phyloP scores from a whole-genome alignment of 352 stramenopile genomes.

The Pythium brassicae region DNA sequence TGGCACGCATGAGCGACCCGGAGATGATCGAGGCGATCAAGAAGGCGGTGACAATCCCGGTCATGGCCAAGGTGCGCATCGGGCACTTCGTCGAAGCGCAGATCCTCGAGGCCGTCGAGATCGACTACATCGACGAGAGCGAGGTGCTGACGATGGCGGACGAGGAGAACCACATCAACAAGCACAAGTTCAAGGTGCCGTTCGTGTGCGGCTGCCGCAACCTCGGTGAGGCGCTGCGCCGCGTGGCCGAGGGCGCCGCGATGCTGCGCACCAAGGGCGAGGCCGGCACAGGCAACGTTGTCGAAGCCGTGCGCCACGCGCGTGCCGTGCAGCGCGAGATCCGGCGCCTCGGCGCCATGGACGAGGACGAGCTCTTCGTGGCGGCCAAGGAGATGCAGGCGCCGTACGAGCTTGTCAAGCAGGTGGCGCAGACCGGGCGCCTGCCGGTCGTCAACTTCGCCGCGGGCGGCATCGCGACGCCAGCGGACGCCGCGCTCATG shows the following conservation, averaged over 20 bases:
- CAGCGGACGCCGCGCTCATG: slow-evolving; percentile 97
- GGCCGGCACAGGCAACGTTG: slow-evolving; percentile 97
- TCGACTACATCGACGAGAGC: slow-evolving; percentile 99
- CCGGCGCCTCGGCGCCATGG: slow-evolving; percentile 87
- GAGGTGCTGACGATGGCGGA: slow-evolving; percentile 99
- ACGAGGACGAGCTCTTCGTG: slow-evolving; percentile 97
- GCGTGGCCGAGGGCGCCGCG: slow-evolving; percentile 93
- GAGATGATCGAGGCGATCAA: slow-evolving; percentile 98
- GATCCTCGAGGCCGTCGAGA: slow-evolving; percentile 96
- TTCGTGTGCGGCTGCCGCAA: slow-evolving; percentile 99
- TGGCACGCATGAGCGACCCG: slow-evolving; percentile 97
- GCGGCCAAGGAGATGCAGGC: slow-evolving; percentile 96
- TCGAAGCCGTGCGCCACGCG: slow-evolving; percentile 97
- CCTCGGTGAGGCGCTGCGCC: slow-evolving; percentile 94
- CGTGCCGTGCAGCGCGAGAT: slow-evolving; percentile 92
- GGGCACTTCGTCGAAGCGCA: slow-evolving; percentile 99
- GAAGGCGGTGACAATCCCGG: slow-evolving; percentile 97
- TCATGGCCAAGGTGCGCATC: slow-evolving; percentile 99
- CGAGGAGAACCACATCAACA: slow-evolving; percentile 97
- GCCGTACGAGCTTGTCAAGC: slow-evolving; percentile 92
- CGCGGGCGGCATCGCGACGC: slow-evolving; percentile 96
- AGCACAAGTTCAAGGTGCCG: slow-evolving; percentile 96
- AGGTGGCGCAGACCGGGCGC: slow-evolving; percentile 87
- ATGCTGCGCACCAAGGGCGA: slow-evolving; percentile 99
- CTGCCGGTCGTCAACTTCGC: slow-evolving; percentile 98